Base-by-base conservation (phyloP, 2,329 filamentous ascomycete genomes). In the Monosporascus sp. region DNA sequence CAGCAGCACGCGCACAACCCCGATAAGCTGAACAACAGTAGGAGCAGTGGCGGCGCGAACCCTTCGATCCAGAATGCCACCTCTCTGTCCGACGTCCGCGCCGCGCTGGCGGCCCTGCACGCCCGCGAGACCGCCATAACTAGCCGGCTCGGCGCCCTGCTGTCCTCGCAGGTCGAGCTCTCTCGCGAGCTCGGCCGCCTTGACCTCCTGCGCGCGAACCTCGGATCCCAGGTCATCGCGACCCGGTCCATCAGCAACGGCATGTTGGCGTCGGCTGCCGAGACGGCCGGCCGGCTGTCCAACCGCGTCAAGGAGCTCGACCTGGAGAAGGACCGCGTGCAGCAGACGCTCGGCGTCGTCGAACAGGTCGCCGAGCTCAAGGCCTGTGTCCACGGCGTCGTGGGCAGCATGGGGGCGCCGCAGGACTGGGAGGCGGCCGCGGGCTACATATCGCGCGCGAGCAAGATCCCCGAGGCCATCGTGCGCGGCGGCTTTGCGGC, bases 391-490 rank as follows among this genome's bases (percentile, higher is more conserved):
- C 84, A 97, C 55, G 94, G 94, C 44, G 92, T 97, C 11, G 86
- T 93, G 25, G 94, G 92, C 18, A 95, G 89, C 55, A 99, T 99
- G 94, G 94, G 93, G 36, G 93, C 92, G 5, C 90, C 94, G 43
- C 94, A 99, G 71, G 94, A 99, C 74, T 99, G 94, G 94, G 94
- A 99, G 72, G 94, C 90, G 3, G 94, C 94, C 3, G 94, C 94
- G 2, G 88, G 82, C 47, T 97, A 97, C 70, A 80, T 99, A 54
- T 84, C 88, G 58, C 83, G 93, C 45, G 92, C 94, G 7, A 85
- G 85, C 55, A 85, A 88, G 60, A 85, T 99, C 14, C 92, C 93
- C 0, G 80, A 85, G 49, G 79, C 87, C 1, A 93, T 99, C 49
- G 79, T 92, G 49, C 81, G 88, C 60, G 90, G 94, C 25, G 82